A percentile compares a stretch with the other conserved stretches of the same genome.
These are phyloP conservation scores for Gnaphalium uliginosum DNA, from an alignment of 129 eudicot species.

Conservation along the genomic window DNA sequence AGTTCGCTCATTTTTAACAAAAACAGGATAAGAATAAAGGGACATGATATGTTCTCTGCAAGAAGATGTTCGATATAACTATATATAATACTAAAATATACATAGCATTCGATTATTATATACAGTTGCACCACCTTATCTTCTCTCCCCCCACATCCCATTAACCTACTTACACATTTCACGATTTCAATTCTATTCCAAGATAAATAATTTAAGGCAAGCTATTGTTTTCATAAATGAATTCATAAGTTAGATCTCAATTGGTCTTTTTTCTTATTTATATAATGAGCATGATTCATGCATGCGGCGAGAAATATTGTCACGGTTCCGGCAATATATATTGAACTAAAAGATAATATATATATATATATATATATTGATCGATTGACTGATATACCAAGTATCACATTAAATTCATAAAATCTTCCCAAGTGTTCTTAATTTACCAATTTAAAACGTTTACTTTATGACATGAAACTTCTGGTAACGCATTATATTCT, in stretches of 20 bases:
- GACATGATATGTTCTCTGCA: conserved; percentile 65
- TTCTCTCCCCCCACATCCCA: conserved; percentile 54
- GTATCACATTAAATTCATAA: too few relatives aligned
- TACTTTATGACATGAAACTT: too few relatives aligned
- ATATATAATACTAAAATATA: conserved; percentile 17
- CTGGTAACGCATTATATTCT: too few relatives aligned
- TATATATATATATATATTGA: too few relatives aligned
- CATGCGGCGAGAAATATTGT: conserved; percentile 19
- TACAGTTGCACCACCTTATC: conserved; percentile 72
- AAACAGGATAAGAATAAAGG: conserved; percentile 48
- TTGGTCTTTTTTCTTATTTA: conserved; percentile 11
- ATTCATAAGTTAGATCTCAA: background rate
- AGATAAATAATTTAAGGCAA: conserved; percentile 1
- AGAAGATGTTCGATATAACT: conserved; percentile 62
- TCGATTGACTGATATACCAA: too few relatives aligned
- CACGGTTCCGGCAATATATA: background rate
- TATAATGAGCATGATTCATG: conserved; percentile 21
- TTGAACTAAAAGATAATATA: background rate
- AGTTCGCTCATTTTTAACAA: background rate
- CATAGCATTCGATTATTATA: conserved; percentile 35
- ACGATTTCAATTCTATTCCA: conserved; percentile 20
- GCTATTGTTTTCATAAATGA: background rate
- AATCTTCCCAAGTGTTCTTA: too few relatives aligned
- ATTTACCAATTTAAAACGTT: too few relatives aligned
- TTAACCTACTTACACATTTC: conserved; percentile 28